A percentile compares a stretch with the other conserved stretches of the same genome.
Conservation (phyloP, 2,329 filamentous ascomycete genomes). For the Alternaria ethzedia region DNA sequence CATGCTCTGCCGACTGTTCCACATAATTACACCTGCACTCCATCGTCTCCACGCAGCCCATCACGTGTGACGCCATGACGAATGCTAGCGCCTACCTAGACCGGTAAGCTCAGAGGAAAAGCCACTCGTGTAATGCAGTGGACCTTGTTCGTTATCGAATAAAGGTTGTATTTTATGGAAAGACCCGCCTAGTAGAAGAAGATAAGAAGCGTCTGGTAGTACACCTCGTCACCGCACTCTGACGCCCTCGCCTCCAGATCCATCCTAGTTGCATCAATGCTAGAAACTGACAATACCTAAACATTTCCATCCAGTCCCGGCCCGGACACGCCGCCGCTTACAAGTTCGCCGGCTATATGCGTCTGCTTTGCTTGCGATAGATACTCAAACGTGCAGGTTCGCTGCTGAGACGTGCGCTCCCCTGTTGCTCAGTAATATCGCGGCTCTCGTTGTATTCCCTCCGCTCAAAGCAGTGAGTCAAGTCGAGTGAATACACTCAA, state of each 20-base stretch:
- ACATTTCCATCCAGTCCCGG: constrained; percentile 9
- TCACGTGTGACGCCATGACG: constrained; percentile 15
- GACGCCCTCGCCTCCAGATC: constrained; percentile 33
- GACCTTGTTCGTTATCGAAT: constrained; percentile 5
- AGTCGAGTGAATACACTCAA: constrained; percentile 96
- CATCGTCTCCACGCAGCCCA: constrained; percentile 9
- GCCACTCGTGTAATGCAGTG: constrained; percentile 2
- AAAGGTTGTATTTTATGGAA: constrained; percentile 25
- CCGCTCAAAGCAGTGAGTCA: constrained; percentile 83
- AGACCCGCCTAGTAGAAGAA: constrained; percentile 16
- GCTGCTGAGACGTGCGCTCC: constrained; percentile 6
- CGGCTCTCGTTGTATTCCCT: not conserved
- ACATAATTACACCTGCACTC: not conserved
- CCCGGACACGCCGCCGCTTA: constrained; percentile 8
- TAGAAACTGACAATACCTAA: constrained; percentile 31
- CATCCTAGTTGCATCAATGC: constrained; percentile 35
- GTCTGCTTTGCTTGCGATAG: constrained; percentile 9
- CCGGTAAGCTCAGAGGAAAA: constrained; percentile 4
- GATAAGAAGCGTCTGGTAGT: constrained; percentile 15
- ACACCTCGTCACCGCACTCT: constrained; percentile 11
- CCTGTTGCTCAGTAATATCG: not conserved
- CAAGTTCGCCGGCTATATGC: constrained; percentile 14
- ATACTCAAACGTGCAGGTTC: constrained; percentile 13
- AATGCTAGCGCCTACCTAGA: constrained; percentile 11
- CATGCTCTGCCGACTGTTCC: not conserved